phyloP scores from a whole-genome alignment of 2,329 filamentous ascomycete species.

The Microsporum ferrugineum region DNA sequence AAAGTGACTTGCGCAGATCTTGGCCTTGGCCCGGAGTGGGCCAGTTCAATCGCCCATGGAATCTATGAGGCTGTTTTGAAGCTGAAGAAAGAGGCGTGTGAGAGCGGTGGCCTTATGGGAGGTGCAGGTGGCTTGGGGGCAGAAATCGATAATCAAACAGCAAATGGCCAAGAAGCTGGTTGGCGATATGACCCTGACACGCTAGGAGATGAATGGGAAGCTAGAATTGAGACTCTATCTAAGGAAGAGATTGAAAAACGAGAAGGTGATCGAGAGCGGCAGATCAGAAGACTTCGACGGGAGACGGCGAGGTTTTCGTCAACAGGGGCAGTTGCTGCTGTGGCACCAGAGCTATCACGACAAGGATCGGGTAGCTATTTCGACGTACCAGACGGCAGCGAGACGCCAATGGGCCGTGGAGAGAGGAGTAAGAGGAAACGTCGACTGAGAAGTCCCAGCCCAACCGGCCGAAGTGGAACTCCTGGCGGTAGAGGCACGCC shows the following conservation, averaged over 20 bases:
- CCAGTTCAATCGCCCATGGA: conserved; percentile 84
- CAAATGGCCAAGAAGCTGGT: conserved; percentile 69
- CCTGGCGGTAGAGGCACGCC: conserved; percentile 68
- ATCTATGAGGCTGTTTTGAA: conserved; percentile 92
- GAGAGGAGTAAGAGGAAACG: conserved; percentile 94
- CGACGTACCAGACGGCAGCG: conserved; percentile 41
- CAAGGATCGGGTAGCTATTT: conserved; percentile 47
- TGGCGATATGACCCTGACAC: conserved; percentile 94
- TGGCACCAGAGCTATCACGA: conserved; percentile 61
- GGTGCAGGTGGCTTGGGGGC: conserved; percentile 55
- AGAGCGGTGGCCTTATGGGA: conserved; percentile 74
- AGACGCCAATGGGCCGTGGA: conserved; percentile 82
- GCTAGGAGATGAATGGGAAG: conserved; percentile 72
- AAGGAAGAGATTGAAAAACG: conserved; percentile 97
- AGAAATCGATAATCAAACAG: conserved; percentile 81
- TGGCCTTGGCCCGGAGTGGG: conserved; percentile 82
- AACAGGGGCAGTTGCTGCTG: conserved; percentile 68
- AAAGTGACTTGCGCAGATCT: conserved; percentile 87
- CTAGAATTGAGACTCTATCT: conserved; percentile 66
- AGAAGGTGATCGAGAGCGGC: conserved; percentile 84
- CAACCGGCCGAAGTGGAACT: conserved; percentile 56
- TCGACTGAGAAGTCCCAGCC: conserved; percentile 78
- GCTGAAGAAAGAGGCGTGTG: conserved; percentile 91
- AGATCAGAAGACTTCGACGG: conserved; percentile 72
- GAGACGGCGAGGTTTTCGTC: conserved; percentile 90